Base-by-base conservation (phyloP, 208 protist species). In the Trichomonas gallinae region DNA sequence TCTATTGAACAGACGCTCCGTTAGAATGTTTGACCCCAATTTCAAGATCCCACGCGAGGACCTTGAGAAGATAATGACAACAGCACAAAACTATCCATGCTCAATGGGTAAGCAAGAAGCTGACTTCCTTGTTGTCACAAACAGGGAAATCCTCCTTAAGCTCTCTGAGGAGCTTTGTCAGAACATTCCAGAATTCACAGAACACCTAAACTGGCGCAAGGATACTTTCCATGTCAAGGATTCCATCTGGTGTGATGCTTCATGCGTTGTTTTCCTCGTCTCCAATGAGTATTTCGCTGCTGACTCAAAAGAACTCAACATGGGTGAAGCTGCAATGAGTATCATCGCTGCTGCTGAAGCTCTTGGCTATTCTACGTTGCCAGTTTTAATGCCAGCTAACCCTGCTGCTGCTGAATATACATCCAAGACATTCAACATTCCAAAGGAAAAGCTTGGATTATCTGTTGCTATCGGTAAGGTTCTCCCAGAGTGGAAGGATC, bases 341-440 rank as follows among this genome's bases (percentile, higher is more conserved):
- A 31, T 89, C 31, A 89, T 89, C 48, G 83, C 34, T 34, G 83
- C 34, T 48, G 83, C 83, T 46, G 83, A 46, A 15, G 0, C 34
- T 10, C 34, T 89, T 13, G 83, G 83, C 31, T 89, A 89, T 48
- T 1, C 1, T 13, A 89, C 83, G 31, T 38, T 89, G 36, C 83
- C 83, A 34, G 83, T 89, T 89, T 46, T 89, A 15, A 89, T 89
- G 83, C n/a, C 83, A 89, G 23, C 83, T 44, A 89, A 89, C 42
- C 83, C 83, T 46, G n/a, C 83, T 23, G n/a, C 23, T 21, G 10
- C 13, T 0, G 40, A 89, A 31, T 48, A 34, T 8, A 89, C 83
- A 46, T 0, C 83, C 10, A 46, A 89, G 23, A 31, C 40, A 44
- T 38, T 89, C 42, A 40, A 40, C 6, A 44, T 89, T 46, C 83